phyloP scores from a whole-genome alignment of 495 filamentous ascomycete genomes.

The Aspergillus egyptiacus region DNA sequence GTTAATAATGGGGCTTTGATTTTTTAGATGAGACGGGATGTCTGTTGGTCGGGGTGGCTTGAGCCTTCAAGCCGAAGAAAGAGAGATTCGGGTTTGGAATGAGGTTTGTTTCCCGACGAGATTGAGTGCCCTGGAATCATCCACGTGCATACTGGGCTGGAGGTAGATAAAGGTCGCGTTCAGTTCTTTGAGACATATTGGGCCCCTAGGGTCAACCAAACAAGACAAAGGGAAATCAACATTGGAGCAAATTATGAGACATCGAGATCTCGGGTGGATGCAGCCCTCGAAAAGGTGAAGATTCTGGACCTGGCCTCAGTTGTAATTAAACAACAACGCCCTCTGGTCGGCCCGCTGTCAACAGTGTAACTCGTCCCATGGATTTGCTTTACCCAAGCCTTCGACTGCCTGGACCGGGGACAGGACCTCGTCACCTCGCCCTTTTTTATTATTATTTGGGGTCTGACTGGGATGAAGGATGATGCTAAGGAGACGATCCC shows the following conservation, averaged over 20 bases:
- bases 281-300: conserved; percentile 9
- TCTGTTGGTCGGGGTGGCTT: too few relatives aligned
- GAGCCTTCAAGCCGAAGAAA: too few relatives aligned
- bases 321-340: conserved; percentile 16
- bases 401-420: not conserved
- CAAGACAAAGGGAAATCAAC: not conserved
- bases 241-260: not conserved
- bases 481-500: not conserved
- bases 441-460: too few relatives aligned
- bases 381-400: not conserved
- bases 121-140: too few relatives aligned
- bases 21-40: not conserved
- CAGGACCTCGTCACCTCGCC: too few relatives aligned
- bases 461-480: not conserved
- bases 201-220: not conserved
- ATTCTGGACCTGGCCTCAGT: conserved; percentile 14
- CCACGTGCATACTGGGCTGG: too few relatives aligned
- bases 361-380: conserved; percentile 21
- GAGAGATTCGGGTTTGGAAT: conserved; percentile 3
- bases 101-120: too few relatives aligned
- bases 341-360: conserved; percentile 8
- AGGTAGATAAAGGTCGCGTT: too few relatives aligned
- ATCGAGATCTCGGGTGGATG: conserved; percentile 15
- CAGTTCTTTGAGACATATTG: too few relatives aligned
- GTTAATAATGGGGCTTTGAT: too few relatives aligned